Conservation (phyloP, 257 asterid genomes). For the Eustoma russellianum region DNA sequence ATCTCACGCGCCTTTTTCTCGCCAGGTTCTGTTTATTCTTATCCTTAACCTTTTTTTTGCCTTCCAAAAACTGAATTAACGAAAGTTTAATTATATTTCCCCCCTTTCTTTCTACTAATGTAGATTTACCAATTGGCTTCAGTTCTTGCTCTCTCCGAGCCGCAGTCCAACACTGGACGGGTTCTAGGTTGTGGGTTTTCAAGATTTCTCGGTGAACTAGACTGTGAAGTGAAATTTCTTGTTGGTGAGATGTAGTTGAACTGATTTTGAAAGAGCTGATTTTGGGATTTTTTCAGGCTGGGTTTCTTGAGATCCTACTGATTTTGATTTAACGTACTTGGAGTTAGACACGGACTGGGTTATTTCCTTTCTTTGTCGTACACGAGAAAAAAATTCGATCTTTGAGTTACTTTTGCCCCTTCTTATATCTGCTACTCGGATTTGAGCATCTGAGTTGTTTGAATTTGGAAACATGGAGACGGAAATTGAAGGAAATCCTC, state of each 20-base stretch:
- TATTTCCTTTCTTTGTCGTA: too few relatives aligned
- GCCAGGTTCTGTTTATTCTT: constrained; percentile 2
- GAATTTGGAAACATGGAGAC: constrained; percentile 28
- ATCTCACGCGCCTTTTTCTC: constrained; percentile 2
- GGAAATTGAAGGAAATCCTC: constrained; percentile 23
- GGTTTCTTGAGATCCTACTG: too few relatives aligned
- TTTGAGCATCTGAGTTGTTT: constrained; percentile 5
- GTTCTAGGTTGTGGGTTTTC: background rate
- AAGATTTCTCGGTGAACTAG: background rate
- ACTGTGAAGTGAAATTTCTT: constrained; percentile 1
- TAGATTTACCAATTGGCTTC: too few relatives aligned
- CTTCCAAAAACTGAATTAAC: too few relatives aligned
- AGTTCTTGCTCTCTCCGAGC: too few relatives aligned
- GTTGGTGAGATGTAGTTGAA: constrained; percentile 19
- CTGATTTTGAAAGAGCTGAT: constrained; percentile 1
- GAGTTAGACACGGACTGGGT: too few relatives aligned
- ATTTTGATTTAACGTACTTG: too few relatives aligned
- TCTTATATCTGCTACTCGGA: background rate
- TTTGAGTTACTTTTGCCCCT: too few relatives aligned
- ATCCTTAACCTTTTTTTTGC: too few relatives aligned
- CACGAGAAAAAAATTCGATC: too few relatives aligned
- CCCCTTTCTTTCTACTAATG: background rate
- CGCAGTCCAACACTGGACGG: too few relatives aligned
- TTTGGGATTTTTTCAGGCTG: too few relatives aligned
- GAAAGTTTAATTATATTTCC: background rate